Base-by-base conservation (phyloP, 1,284 basidiomycete genomes). In the Clitocybe nebularis region DNA sequence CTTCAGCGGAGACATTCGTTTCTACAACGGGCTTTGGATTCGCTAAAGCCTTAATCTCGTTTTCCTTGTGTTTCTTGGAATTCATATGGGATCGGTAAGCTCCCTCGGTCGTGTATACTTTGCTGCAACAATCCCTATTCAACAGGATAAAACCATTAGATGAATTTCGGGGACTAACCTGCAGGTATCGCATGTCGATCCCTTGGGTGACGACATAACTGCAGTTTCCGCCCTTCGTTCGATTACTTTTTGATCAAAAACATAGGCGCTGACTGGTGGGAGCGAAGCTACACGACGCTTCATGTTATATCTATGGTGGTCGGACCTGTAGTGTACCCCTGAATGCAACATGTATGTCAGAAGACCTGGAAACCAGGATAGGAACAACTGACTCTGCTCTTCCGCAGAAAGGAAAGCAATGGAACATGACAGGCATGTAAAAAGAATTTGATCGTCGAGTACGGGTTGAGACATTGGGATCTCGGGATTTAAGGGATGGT, bases 291-390 rank as follows among this genome's bases (percentile, higher is more conserved):
- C 91, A 26, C 93, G 83, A 50, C 96, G 86, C 70, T 97, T 97
- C 84, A 97, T 93, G 64, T 99, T 99, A 69, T 99, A 99, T 40
- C 94, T 77, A 67, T 99, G 96, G 63, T 91, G 85, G 65, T 99
- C 96, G 25, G 92, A 92, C 52, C 83, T 82, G 64, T 96, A 98
- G 63, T 99, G 96, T 0, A 73, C 69, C 48, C 96, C 85, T 88
- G 54, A 5, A 50, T 26, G 13, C 11, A 11, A 21, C 14, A 9
- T 13, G 11, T 8, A 14, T 21, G 9, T 25, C 23, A 21, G 34
- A 32, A 10, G 17, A 13, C 16, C 26, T 21, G 5, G n/a, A 8
- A 5, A 14, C 34, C 9, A n/a, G 26, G n/a, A 22, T 2, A 23
- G 2, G 11, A 21, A 43, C 32, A 39, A 70, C 81, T 45, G 49